Conservation (phyloP, 2,329 filamentous ascomycete species). For the Pseudophaeomoniella oleicola region DNA sequence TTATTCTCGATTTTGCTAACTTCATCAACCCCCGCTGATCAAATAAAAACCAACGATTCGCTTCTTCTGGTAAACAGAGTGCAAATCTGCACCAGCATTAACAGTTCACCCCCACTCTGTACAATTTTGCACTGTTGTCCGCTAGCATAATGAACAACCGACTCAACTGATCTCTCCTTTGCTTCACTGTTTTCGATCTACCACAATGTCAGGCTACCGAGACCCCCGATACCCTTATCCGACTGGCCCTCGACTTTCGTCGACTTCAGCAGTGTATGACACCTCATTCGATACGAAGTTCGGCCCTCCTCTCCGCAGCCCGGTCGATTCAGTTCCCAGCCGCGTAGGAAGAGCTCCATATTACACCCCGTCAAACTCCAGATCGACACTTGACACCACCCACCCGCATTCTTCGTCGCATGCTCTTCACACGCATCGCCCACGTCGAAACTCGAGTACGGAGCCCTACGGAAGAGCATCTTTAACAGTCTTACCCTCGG, state of each 20-base stretch:
- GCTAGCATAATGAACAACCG: too few species aligned
- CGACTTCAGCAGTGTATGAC: constrained; percentile 9
- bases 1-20: too few species aligned
- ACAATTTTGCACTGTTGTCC: too few species aligned
- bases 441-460: constrained; percentile 13
- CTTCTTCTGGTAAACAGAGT: too few species aligned
- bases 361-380: constrained; percentile 9
- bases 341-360: constrained; percentile 3
- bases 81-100: too few species aligned
- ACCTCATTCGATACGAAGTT: constrained; percentile 11
- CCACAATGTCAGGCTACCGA: neutral
- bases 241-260: constrained; percentile 1
- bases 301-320: constrained; percentile 5
- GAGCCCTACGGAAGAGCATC: constrained; percentile 15
- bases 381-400: constrained; percentile 5
- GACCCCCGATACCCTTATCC: neutral
- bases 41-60: too few species aligned
- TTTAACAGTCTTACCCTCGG: constrained; percentile 7
- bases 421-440: constrained; percentile 8
- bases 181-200: too few species aligned
- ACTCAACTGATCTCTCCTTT: too few species aligned
- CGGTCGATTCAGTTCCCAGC: constrained; percentile 5
- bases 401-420: neutral
- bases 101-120: too few species aligned
- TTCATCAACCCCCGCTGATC: too few species aligned